Base-by-base conservation (phyloP, 2,329 filamentous ascomycete genomes). In the Colletotrichum limetticola region DNA sequence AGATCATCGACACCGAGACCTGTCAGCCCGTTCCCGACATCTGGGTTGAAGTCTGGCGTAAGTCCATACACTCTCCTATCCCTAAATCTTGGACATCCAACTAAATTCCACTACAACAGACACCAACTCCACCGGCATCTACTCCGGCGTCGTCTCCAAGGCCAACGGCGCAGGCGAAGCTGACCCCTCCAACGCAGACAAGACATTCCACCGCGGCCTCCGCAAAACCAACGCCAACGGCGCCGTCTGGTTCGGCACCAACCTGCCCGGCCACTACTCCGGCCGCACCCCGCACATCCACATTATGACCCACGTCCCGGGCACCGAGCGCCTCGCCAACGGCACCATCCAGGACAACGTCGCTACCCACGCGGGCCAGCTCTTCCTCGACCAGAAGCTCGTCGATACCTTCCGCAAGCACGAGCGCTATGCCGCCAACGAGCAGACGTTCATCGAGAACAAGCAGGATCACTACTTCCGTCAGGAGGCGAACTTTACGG, bases 391-490 rank as follows among this genome's bases (percentile, higher is more conserved):
- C 53, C 67, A 70, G 59, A 57, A 57, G 35, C 59, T 66, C 5
- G 55, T 66, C n/a, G 35, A 64, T 6, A 24, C 26, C 14, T 88
- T 91, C 64, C 87, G 90, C 68, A 77, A 79, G 16, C 81, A 81
- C 0, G 76, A 80, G 1, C 89, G 89, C 0, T 89, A 89, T 78
- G 78, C 75, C 37, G 78, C 77, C 66, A 89, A 89, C 78, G 83
- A 80, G 0, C 84, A 87, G 75, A 74, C 78, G 0, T 71, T 87
- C 37, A 90, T 86, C 2, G 80, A 78, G 49, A 92, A 92, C 77
- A 81, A 80, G 2, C 82, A 88, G 0, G 91, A 92, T 62, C 82
- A 84, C 1, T 81, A 90, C 55, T 88, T 86, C 7, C 84, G 90
- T 49, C 58, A 84, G 76, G 85, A 88, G 77, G 85, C 86, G 26